Evolutionary conservation across 2,329 filamentous ascomycete species (phyloP), one percentile per base, ranked within the genome.

Genomic region (Apiospora arundinis): DNA sequence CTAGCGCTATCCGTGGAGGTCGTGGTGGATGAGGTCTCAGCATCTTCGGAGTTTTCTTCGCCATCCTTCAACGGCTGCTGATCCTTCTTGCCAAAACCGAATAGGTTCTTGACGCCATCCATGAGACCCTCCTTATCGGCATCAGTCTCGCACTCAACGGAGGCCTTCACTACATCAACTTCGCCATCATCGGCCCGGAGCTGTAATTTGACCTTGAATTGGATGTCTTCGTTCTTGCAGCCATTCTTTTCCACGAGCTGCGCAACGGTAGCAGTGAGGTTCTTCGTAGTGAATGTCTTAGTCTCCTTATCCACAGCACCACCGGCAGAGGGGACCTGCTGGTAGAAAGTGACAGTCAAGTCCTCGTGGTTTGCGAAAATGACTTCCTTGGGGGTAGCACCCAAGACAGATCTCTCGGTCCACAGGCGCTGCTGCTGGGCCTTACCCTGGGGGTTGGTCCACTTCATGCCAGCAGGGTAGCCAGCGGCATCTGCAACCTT

Each of bases 91-190:
- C 95, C 96, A 79, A 98, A 95, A 7, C 96, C 96, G 79, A 99
- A 97, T 74, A 98, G 89, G 74, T 95, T 97, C 87, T 99, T 99
- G 75, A 98, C 94, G 60, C 94, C 95, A 78, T 97, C 95, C 67
- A 98, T 93, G 67, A 98, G 89, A 9, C 92, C 91, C 74, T 93
- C 93, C 80, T 95, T 94, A 82, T 91, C 90, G 11, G 83, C 88
- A 69, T 97, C 93, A 37, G 92, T 89, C 80, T 97, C 93, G 78
- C 96, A 99, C 80, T 95, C 95, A 7, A 96, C 91, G 71, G 88
- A 88, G n/a, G 92, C 93, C 76, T 90, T 90, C 70, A 88, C 82
- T 69, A 98, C 88, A 73, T 95, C 92, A 3, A 97, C 94, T 75
- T 97, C 90, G 45, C 95, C 95, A 77, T 94, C 90, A 46, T 93